phyloP scores from a whole-genome alignment of 139 green algal genomes.

The Closterium sp. region DNA sequence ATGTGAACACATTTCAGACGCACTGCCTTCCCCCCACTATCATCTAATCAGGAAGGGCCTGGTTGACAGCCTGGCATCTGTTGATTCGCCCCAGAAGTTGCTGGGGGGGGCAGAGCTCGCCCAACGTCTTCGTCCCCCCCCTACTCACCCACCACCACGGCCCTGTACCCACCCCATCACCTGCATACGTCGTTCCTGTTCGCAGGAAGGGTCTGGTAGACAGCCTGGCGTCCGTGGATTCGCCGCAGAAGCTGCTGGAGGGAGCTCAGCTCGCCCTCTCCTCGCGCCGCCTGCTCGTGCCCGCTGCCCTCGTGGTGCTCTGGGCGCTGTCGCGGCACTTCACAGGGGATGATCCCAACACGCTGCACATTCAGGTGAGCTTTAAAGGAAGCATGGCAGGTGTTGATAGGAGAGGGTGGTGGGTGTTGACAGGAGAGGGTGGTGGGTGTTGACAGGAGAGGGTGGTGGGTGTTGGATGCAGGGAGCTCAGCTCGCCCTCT shows the following conservation, averaged over 20 bases:
- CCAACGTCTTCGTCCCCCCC: too few species aligned
- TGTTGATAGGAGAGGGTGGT: too few species aligned
- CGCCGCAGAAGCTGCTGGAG: background rate
- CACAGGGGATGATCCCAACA: background rate
- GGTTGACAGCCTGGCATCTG: background rate
- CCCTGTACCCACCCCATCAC: too few species aligned
- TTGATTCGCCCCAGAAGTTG: background rate
- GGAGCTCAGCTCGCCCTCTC: background rate
- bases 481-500: background rate
- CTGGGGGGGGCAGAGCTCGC: background rate
- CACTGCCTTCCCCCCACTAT: background rate
- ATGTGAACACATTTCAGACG: background rate
- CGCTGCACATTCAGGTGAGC: background rate
- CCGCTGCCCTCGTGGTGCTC: background rate
- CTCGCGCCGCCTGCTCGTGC: background rate
- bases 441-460: background rate
- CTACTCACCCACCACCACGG: too few species aligned
- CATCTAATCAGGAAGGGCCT: background rate
- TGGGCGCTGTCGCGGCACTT: background rate
- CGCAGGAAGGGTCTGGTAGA: too few species aligned
- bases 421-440: background rate
- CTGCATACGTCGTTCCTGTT: too few species aligned
- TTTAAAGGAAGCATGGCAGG: background rate
- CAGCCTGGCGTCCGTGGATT: too few species aligned
- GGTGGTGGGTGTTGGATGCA: background rate